Evolutionary conservation across 768 basidiomycete genomes (phyloP), one percentile per base, ranked within the genome.

Genomic region (Lactarius vividus): DNA sequence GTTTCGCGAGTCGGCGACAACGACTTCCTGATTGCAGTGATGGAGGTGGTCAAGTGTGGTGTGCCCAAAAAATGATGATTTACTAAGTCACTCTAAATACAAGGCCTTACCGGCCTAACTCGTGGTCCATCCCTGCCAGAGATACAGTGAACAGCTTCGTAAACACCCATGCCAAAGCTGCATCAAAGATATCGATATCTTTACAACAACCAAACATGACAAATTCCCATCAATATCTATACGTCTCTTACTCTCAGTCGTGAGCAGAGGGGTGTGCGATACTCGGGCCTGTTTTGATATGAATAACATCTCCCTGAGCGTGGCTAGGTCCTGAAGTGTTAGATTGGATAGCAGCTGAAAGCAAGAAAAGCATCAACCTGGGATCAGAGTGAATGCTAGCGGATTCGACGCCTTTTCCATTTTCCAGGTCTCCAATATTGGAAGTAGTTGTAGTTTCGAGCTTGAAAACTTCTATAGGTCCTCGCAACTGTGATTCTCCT

Each of bases 1-100:
- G 76, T 92, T 91, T 53, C 91, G 84, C 66, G 93, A 92, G 74
- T 94, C 92, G 0, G 93, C 94, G 8, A 96, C 88, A 35, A 90
- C 79, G 70, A 91, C 93, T 20, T 85, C 35, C 35, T 35, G 35
- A 35, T 35, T 35, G 35, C 35, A 35, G 35, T 11, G 37, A 37
- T 42, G 40, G 16, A 15, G 15, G 7, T 42, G 40, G 7, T 16
- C 18, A 42, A 18, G 18, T 7, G 40, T 18, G 18, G 1, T 20
- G 18, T 18, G 18, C 18, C 40, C 40, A 42, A 42, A 20, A 42
- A 31, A 31, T 31, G 40, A 20, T 44, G 42, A 44, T 44, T 10
- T n/a, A 44, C 42, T 18, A 10, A 10, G 44, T n/a, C 10, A 11
- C 20, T 44, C 9, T n/a, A 46, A n/a, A 46, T 46, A 46, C 42